Evolutionary conservation across 805 yeast species (phyloP), one percentile per base, ranked within the genome.

Genomic region (Wickerhamiella dianesei): DNA sequence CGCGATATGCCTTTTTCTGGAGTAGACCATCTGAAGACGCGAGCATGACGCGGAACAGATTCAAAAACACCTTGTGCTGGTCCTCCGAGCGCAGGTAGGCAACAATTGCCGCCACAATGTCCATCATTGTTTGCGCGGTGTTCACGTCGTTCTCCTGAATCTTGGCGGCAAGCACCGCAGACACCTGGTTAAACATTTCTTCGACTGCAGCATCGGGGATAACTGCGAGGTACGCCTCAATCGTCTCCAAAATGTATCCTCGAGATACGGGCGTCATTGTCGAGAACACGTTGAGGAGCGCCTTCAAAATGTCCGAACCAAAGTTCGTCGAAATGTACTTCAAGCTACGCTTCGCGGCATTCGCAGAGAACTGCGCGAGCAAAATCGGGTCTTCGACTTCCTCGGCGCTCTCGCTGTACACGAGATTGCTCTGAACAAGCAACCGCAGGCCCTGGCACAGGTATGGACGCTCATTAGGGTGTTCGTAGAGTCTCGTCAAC

Each of bases 231-330:
- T 80, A 88, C 0, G 79, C 74, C 56, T 86, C 88, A 56, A 89
- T 84, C 8, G 96, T 79, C 51, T 89, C 96, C 49, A 87, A 71
- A 44, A 92, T 77, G 62, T 73, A 86, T 12, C 85, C 83, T 63
- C 97, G 77, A 14, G 86, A 74, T 46, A 84, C 92, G 36, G 92
- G 81, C 3, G 52, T 41, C 9, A 96, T 87, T 55, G 87, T 88
- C n/a, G 89, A 77, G 64, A 83, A 92, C 16, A 92, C 94, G 58
- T 92, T 92, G 71, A 89, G 85, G 44, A 92, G 68, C 18, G 87
- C 96, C 12, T 95, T 82, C 44, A 92, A 69, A 44, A 92, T 60
- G 53, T 92, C 88, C 3, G 83, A 65, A 3, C 95, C 77, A 52
- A 61, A 62, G 21, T 53, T 49, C 0, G 75, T 46, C 0, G 84